These are phyloP conservation scores for Exidia glandulosa DNA, from an alignment of 768 basidiomycete genomes.

Conservation along the genomic window DNA sequence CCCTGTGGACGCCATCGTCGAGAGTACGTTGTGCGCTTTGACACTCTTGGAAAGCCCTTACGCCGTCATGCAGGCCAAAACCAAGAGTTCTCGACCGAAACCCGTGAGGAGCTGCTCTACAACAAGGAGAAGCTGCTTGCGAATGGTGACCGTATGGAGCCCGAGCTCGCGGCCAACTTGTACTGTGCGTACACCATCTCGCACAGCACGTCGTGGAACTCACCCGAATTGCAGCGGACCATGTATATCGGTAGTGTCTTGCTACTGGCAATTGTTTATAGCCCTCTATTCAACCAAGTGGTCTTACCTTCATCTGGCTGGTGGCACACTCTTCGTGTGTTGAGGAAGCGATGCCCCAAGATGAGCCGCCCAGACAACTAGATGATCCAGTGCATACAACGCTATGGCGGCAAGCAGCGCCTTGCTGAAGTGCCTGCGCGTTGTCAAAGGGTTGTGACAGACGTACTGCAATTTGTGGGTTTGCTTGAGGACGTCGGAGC, in stretches of 20 bases:
- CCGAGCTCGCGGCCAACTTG: slow-evolving; percentile 93
- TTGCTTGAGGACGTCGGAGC: too few relatives aligned
- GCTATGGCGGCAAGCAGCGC: too few relatives aligned
- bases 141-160: slow-evolving; percentile 93
- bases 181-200: slow-evolving; percentile 39
- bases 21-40: slow-evolving; percentile 55
- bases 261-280: too few relatives aligned
- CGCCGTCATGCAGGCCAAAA: slow-evolving; percentile 64
- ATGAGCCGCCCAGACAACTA: too few relatives aligned
- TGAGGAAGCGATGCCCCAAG: too few relatives aligned
- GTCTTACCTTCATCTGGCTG: background rate
- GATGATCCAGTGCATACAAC: too few relatives aligned
- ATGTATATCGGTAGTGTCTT: slow-evolving; percentile 73
- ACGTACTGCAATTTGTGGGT: too few relatives aligned
- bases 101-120: slow-evolving; percentile 94
- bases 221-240: slow-evolving; percentile 48
- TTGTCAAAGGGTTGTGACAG: too few relatives aligned
- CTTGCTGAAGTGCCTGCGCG: too few relatives aligned
- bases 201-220: slow-evolving; percentile 9
- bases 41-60: slow-evolving; percentile 4
- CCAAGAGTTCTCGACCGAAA: slow-evolving; percentile 95
- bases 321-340: background rate
- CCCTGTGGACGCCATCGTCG: slow-evolving; percentile 98
- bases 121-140: slow-evolving; percentile 98
- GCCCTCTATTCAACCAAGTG: too few relatives aligned